A percentile compares a stretch with the other conserved stretches of the same genome.
These are phyloP conservation scores for Cubamyces sp. DNA, from an alignment of 768 basidiomycete genomes.

Conservation along the genomic window DNA sequence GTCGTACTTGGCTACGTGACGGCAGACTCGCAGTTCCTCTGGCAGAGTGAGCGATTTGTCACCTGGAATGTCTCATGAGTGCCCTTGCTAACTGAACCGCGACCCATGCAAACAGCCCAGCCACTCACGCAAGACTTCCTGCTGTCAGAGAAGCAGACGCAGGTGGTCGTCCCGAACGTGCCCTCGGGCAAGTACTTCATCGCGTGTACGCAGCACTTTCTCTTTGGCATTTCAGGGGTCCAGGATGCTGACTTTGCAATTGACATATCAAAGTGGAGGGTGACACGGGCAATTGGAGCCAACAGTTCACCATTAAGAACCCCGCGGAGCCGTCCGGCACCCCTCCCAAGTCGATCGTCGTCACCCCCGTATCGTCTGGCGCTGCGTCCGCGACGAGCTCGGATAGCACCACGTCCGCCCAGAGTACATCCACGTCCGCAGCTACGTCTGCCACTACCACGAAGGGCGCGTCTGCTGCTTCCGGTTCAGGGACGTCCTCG, in stretches of 20 bases:
- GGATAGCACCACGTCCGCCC: background rate
- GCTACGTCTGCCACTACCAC: background rate
- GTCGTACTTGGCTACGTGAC: constrained; percentile 3
- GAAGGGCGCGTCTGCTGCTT: background rate
- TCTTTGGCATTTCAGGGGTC: background rate
- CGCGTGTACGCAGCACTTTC: background rate
- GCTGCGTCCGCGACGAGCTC: background rate
- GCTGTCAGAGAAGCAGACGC: background rate
- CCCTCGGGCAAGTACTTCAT: constrained; percentile 5
- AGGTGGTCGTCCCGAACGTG: constrained; percentile 2
- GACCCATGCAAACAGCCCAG: background rate
- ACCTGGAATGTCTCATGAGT: too few relatives aligned
- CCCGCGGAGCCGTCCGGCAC: constrained; percentile 6
- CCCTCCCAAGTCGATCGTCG: background rate
- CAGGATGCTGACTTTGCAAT: background rate
- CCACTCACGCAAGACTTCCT: background rate
- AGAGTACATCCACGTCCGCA: background rate
- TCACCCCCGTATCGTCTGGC: constrained; percentile 3
- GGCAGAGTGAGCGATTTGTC: background rate
- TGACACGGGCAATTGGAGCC: constrained; percentile 4
- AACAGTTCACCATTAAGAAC: background rate
- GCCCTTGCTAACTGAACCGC: too few relatives aligned
- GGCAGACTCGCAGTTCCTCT: background rate
- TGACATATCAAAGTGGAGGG: background rate
- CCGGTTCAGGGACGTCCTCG: background rate